Conservation (phyloP, 768 basidiomycete species). For the Clavulina sp. region DNA sequence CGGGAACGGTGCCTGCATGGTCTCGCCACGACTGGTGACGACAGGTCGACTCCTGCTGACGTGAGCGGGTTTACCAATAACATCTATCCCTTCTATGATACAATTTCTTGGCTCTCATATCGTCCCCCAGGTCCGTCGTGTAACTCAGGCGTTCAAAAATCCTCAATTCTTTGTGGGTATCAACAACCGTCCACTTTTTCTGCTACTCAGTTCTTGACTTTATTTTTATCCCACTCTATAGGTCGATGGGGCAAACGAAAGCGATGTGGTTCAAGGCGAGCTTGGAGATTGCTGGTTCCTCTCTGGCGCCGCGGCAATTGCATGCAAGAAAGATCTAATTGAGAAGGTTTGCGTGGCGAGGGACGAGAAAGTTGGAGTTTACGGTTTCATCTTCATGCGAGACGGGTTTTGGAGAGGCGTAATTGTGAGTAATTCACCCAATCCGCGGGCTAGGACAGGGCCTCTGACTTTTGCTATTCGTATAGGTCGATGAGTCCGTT, state of each 20-base stretch:
- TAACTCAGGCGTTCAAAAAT: conserved; percentile 34
- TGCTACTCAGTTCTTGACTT: too few relatives aligned
- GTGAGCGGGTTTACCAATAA: too few relatives aligned
- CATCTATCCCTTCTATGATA: too few relatives aligned
- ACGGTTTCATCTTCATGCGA: conserved; percentile 40
- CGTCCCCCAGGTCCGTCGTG: too few relatives aligned
- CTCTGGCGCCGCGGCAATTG: conserved; percentile 32
- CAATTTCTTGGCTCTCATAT: too few relatives aligned
- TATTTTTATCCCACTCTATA: too few relatives aligned
- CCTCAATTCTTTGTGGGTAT: conserved; percentile 35
- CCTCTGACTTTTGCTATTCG: background rate
- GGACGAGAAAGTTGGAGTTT: conserved; percentile 36
- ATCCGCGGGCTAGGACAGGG: background rate
- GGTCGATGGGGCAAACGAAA: conserved; percentile 26
- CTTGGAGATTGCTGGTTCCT: conserved; percentile 40
- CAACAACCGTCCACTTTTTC: too few relatives aligned
- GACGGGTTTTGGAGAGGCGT: conserved; percentile 35
- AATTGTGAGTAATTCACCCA: conserved; percentile 16
- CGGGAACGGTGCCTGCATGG: conserved; percentile 24
- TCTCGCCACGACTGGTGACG: conserved; percentile 14
- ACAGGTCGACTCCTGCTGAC: conserved; percentile 21
- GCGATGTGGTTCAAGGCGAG: conserved; percentile 32
- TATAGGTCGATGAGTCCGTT: conserved; percentile 35
- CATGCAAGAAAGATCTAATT: conserved; percentile 27
- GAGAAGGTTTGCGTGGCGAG: conserved; percentile 36